Base-by-base conservation (phyloP, 768 basidiomycete species). In the Mycena galopus region DNA sequence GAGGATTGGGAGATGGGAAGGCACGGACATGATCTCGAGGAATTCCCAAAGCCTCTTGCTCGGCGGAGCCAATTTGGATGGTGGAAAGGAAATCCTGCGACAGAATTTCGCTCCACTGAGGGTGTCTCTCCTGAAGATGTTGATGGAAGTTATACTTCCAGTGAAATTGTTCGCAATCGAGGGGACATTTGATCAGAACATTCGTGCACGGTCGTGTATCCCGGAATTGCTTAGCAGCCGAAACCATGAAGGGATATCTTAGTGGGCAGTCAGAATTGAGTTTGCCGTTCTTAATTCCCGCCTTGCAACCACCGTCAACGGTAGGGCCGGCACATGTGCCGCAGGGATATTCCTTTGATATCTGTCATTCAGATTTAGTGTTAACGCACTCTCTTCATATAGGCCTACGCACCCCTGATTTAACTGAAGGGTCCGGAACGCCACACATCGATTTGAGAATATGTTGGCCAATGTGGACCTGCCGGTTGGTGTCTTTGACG, bases 401-500 rank as follows among this genome's bases (percentile, higher is more conserved):
- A 9, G 4, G 16, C 8, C 17, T 7, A 42, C 4, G 4, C 8
- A 7, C 10, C 39, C 8, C 39, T 42, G 39, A 37, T 37, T 42
- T 42, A 9, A 4, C 39, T 11, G 16, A 9, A 9, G 39, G 4
- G 4, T 42, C 39, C 4, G 8, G 8, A 17, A 19, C 39, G 4
- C 39, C 39, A 19, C 39, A 42, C 14, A 66, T 25, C 1, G 65
- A 29, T 55, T 57, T 66, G 2, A 66, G 10, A 27, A 57, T 39
- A 27, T 66, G 65, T 4, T 66, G 25, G 11, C 65, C 65, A 14
- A 47, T n/a, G 29, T 66, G 55, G 1, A 2, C 0, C 29, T 66
- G 65, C 1, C 55, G 65, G 12, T 66, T 55, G 27, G 17, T 17
- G 17, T 66, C 55, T 57, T 66, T 66, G 17, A 66, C 39, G 4